Evolutionary conservation across 1,284 basidiomycete genomes (phyloP), one percentile per base, ranked within the genome.

Genomic region (Sanguinoderma infundibulare): DNA sequence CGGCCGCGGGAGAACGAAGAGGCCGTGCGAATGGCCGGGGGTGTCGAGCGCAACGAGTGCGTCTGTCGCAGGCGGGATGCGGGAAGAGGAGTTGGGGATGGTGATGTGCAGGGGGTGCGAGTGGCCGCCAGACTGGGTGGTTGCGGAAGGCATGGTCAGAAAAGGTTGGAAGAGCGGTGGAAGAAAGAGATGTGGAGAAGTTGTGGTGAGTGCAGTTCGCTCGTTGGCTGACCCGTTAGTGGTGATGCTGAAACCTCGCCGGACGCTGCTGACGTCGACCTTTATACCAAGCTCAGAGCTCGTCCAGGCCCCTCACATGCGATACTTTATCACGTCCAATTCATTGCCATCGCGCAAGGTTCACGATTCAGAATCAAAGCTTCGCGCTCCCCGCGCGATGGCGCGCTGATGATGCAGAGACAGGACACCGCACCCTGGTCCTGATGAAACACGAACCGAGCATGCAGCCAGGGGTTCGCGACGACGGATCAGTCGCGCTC

Each of bases 81-180:
- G 42, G 26, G 58, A 30, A 15, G 32, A 35, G 44, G 58, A 24
- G 52, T 39, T 39, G 30, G 59, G 59, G 50, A 60, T 60, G 59
- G 56, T 38, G 59, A 60, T 8, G 49, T 56, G 59, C 36, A 60
- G 54, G 54, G 24, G 53, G 53, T 55, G 59, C 46, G 12, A 17
- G 49, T 56, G 59, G n/a, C 20, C 36, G 49, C 24, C 8, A 20
- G 38, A 30, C 20, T 26, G 17, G 36, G 46, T 46, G 38, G 35
- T 26, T 20, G 17, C 26, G 14, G 58, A 50, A 17, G 36, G 17
- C 36, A 53, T 53, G 36, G 17, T 22, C 14, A 30, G 50, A 28
- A 34, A 30, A 49, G 17, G 15, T 28, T 38, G 40, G 26, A 39
- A 42, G 28, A 24, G 39, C 35, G 39, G 14, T 22, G 17, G 52